Base-by-base conservation (phyloP, 306 rosid species). In the Casuarina cunninghamiana region DNA sequence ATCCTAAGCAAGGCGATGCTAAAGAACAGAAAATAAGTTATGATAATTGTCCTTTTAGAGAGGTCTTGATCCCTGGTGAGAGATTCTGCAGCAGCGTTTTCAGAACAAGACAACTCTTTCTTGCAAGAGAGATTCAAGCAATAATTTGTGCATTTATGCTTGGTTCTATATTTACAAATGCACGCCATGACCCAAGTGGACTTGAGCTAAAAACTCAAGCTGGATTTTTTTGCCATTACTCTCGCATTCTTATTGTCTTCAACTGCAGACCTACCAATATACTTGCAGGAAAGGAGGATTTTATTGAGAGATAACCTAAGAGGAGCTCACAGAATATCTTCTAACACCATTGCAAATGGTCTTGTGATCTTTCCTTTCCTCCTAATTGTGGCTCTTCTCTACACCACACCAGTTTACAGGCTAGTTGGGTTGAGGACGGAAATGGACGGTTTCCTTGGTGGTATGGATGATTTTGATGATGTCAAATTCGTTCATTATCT, bases 281-380 rank as follows among this genome's bases (percentile, higher is more conserved):
- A 89, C 97, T 75, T 90, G 71, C 89, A 87, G 57, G 92, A 92
- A 78, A 92, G 92, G 69, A 86, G 90, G 51, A 90, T 87, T 65
- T 71, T 90, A 4, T 87, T 88, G 91, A 87, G 87, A 78, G 97
- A 92, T 74, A 92, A 93, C 62, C 84, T 95, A 42, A 83, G 93
- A 80, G 96, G 96, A 86, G 89, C 97, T 76, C 90, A 90, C 69
- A 86, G 93, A 78, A 89, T 92, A 50, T 92, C 89, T 75, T 90
- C 96, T 38, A 87, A 87, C 82, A 91, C 89, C 68, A 76, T 92
- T 57, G 87, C 93, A 73, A 89, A 92, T 69, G 77, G 90, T 15
- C 73, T 92, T 44, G 86, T 92, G 69, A 89, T 90, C 76, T 80
- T 92, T 67, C 93, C 91, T 72, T 90, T 88, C 80, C 87, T 89